These are phyloP conservation scores for Hura crepitans DNA, from an alignment of 441 rosid species.

Conservation along the genomic window DNA sequence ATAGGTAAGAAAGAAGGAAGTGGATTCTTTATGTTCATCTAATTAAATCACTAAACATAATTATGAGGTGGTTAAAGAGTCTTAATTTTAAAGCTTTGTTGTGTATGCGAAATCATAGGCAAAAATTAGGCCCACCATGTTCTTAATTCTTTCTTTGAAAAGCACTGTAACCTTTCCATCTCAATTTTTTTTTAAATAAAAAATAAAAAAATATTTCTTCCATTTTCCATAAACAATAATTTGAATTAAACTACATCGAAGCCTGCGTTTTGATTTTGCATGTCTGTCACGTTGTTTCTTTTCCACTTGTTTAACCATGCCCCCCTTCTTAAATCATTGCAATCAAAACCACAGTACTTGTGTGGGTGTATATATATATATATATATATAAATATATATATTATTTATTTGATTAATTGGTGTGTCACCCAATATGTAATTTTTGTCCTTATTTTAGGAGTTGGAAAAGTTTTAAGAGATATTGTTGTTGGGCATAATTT, in stretches of 20 bases:
- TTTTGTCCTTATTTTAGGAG: too few relatives aligned
- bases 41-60: constrained; percentile 31
- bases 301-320: not conserved
- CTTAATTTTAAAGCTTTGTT: constrained; percentile 28
- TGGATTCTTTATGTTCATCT: constrained; percentile 19
- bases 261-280: constrained; percentile 14
- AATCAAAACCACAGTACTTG: not conserved
- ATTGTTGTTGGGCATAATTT: too few relatives aligned
- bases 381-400: too few relatives aligned
- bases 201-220: too few relatives aligned
- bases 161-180: too few relatives aligned
- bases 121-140: constrained; percentile 38
- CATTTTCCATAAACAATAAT: too few relatives aligned
- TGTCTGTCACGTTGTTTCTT: constrained; percentile 28
- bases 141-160: constrained; percentile 23
- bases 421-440: too few relatives aligned
- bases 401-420: too few relatives aligned
- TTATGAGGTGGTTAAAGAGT: constrained; percentile 47
- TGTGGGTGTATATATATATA: too few relatives aligned
- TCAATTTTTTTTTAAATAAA: too few relatives aligned
- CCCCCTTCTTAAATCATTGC: not conserved
- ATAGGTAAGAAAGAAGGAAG: constrained; percentile 2
- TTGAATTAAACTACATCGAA: not conserved
- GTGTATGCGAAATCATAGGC: constrained; percentile 31
- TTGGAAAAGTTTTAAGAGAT: too few relatives aligned